Evolutionary conservation across 495 filamentous ascomycete species (phyloP).

Genomic region (Penicillium bialowiezense): DNA sequence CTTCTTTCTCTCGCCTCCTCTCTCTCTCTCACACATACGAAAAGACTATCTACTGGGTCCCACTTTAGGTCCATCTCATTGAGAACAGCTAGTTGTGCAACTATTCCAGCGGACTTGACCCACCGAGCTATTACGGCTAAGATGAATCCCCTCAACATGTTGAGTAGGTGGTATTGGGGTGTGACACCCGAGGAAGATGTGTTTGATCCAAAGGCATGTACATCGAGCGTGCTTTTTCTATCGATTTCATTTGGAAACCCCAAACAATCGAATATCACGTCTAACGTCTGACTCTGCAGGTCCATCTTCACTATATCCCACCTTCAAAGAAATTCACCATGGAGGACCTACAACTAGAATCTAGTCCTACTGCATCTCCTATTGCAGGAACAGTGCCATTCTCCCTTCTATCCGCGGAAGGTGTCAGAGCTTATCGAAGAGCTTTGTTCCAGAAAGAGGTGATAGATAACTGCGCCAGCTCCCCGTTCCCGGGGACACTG

Average conservation of each 20-base stretch:
- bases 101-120: no score
- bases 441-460: slow-evolving; percentile 16
- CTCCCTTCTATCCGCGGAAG: slow-evolving; percentile 14
- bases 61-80: no score
- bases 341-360: slow-evolving; percentile 12
- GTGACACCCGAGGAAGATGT: neutral
- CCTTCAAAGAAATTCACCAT: slow-evolving; percentile 18
- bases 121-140: neutral
- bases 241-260: neutral
- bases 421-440: slow-evolving; percentile 22
- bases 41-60: no score
- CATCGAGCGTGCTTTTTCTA: neutral
- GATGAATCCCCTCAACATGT: neutral
- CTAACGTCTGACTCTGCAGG: slow-evolving; percentile 1
- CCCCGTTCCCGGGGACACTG: slow-evolving; percentile 19
- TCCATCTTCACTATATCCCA: slow-evolving; percentile 17
- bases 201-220: slow-evolving; percentile 11
- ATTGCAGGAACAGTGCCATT: slow-evolving; percentile 23
- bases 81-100: no score
- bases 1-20: neutral
- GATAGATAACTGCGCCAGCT: slow-evolving; percentile 15
- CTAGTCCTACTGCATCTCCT: slow-evolving; percentile 10
- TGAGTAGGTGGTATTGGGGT: neutral
- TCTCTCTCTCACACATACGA: no score
- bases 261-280: no score